Evolutionary conservation across 163 green algal species (phyloP).

Genomic region (Scenedesmus sp.): DNA sequence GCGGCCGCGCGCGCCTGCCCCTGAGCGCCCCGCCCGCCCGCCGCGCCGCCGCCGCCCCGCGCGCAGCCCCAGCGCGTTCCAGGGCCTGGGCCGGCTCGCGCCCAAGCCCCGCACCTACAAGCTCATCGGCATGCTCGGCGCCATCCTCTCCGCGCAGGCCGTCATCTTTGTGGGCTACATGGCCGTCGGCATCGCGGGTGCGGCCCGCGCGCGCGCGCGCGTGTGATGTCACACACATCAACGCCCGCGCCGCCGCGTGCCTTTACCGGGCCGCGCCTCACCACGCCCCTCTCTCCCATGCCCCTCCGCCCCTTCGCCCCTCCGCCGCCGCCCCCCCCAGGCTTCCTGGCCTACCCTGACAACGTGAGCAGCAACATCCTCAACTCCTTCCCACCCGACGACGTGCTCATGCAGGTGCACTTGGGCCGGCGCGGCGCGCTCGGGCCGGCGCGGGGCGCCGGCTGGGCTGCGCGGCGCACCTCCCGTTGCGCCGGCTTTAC

Average conservation of each 20-base stretch:
- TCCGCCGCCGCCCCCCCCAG: conserved; percentile 32
- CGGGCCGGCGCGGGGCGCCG: too few species aligned
- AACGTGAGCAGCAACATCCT: conserved; percentile 75
- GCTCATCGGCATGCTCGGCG: conserved; percentile 61
- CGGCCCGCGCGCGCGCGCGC: neutral
- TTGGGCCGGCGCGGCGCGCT: neutral
- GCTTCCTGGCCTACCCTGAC: conserved; percentile 70
- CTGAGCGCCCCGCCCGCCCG: too few species aligned
- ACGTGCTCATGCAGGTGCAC: conserved; percentile 63
- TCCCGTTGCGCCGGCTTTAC: neutral
- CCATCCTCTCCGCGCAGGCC: conserved; percentile 57
- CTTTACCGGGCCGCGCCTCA: too few species aligned
- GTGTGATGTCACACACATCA: neutral
- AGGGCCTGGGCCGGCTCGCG: conserved; percentile 30
- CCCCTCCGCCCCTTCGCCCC: neutral
- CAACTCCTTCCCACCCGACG: conserved; percentile 62
- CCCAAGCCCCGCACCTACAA: conserved; percentile 62
- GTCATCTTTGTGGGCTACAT: conserved; percentile 62
- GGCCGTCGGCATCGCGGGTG: conserved; percentile 40
- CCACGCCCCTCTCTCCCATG: neutral
- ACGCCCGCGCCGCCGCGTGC: too few species aligned
- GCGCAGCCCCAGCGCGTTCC: conserved; percentile 51
- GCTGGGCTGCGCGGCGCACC: neutral
- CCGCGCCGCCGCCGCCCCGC: too few species aligned
- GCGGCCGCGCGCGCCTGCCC: too few species aligned